These are phyloP conservation scores for Phytophthora megakarya DNA, from an alignment of 352 stramenopile genomes.

Conservation along the genomic window DNA sequence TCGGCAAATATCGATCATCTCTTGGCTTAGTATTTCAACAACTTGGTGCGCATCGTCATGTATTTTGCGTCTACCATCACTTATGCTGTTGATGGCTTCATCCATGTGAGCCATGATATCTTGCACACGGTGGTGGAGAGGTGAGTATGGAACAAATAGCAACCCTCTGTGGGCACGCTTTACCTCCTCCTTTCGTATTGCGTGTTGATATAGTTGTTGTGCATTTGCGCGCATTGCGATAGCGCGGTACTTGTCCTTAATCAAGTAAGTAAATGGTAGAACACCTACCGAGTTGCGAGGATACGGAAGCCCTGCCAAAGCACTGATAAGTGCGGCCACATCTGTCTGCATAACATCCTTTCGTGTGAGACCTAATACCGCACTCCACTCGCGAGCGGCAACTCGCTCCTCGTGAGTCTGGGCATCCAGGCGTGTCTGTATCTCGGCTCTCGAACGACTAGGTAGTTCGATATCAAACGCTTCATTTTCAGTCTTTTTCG, in stretches of 20 bases:
- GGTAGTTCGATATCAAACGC: conserved; percentile 65
- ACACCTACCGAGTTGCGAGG: conserved; percentile 82
- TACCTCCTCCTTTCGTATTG: conserved; percentile 58
- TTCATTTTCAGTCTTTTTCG: not conserved
- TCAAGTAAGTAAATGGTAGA: conserved; percentile 72
- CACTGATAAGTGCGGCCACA: conserved; percentile 68
- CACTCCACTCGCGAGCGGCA: conserved; percentile 50
- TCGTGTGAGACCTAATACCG: conserved; percentile 49
- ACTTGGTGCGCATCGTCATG: conserved; percentile 28
- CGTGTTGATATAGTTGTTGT: conserved; percentile 66
- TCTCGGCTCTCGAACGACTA: conserved; percentile 59
- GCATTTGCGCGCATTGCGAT: conserved; percentile 73
- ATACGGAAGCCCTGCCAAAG: conserved; percentile 69
- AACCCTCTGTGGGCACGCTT: conserved; percentile 62
- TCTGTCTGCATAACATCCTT: conserved; percentile 87
- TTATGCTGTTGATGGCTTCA: conserved; percentile 22
- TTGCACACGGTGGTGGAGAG: conserved; percentile 45
- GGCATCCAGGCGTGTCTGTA: conserved; percentile 47
- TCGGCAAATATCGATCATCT: conserved; percentile 67
- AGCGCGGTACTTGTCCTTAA: conserved; percentile 58
- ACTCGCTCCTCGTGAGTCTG: conserved; percentile 50
- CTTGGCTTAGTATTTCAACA: conserved; percentile 58
- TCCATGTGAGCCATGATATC: conserved; percentile 34
- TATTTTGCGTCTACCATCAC: conserved; percentile 27
- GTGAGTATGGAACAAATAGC: conserved; percentile 53